A percentile compares a stretch with the other conserved stretches of the same genome.
Conservation (phyloP, 352 stramenopile species). For the Halophytophthora batemanensis region DNA sequence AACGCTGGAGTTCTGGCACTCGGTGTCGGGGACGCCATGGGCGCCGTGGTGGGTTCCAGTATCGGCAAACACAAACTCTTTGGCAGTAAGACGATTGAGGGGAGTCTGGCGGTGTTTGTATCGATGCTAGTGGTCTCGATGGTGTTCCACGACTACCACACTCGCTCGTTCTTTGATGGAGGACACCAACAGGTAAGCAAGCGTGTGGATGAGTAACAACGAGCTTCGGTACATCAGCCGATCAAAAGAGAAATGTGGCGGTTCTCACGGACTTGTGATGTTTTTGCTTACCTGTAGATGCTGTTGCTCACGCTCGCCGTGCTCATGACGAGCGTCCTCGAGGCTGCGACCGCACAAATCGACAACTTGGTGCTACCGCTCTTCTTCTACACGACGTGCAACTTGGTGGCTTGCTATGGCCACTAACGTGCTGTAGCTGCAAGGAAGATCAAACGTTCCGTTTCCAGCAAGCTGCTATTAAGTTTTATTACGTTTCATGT, state of each 20-base stretch:
- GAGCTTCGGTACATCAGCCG: too few species aligned
- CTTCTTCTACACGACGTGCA: slow-evolving; percentile 54
- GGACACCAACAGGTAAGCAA: slow-evolving; percentile 38
- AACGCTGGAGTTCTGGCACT: slow-evolving; percentile 73
- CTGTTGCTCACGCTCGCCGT: slow-evolving; percentile 23
- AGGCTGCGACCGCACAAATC: slow-evolving; percentile 72
- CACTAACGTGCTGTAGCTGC: slow-evolving; percentile 1
- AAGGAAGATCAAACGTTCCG: background rate
- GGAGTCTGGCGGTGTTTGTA: slow-evolving; percentile 50
- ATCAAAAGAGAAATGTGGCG: too few species aligned
- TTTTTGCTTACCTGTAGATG: slow-evolving; percentile 19
- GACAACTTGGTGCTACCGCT: slow-evolving; percentile 83
- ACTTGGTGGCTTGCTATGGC: slow-evolving; percentile 44
- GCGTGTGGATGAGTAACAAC: too few species aligned
- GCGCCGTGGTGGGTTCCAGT: slow-evolving; percentile 54
- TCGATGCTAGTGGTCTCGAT: slow-evolving; percentile 58
- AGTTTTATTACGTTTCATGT: too few species aligned
- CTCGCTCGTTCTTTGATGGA: slow-evolving; percentile 12
- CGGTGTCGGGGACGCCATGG: slow-evolving; percentile 77
- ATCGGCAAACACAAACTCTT: slow-evolving; percentile 49
- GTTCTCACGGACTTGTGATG: too few species aligned
- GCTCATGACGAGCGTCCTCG: slow-evolving; percentile 59
- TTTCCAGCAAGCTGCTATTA: background rate
- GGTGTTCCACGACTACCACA: slow-evolving; percentile 42
- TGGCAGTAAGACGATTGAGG: slow-evolving; percentile 66